Conservation (phyloP, 495 filamentous ascomycete species). For the Aspergillus funiculosus region DNA sequence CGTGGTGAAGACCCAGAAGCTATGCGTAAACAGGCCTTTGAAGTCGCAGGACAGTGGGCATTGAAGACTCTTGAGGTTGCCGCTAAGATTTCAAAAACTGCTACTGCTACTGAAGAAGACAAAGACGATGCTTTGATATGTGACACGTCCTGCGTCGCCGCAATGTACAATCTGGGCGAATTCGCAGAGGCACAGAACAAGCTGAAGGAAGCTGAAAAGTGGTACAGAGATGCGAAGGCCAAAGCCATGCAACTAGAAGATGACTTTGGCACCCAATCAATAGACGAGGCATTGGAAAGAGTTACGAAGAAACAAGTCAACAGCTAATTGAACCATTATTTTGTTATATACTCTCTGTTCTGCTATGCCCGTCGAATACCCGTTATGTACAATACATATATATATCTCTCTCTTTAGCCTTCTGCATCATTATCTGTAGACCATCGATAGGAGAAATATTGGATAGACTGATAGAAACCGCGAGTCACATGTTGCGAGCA, state of each 20-base stretch:
- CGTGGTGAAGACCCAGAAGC: conserved; percentile 43
- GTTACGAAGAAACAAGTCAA: conserved; percentile 34
- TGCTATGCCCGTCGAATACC: too few species aligned
- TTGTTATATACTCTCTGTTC: not conserved
- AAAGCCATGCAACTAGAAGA: conserved; percentile 60
- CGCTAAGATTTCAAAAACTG: conserved; percentile 45
- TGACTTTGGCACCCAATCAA: conserved; percentile 55
- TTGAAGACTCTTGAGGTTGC: conserved; percentile 62
- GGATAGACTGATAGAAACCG: too few species aligned
- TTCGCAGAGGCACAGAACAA: conserved; percentile 68
- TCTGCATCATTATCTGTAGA: too few species aligned
- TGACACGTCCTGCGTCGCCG: conserved; percentile 74
- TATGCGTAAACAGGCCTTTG: conserved; percentile 47
- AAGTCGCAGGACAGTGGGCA: conserved; percentile 66
- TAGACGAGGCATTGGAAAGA: conserved; percentile 44
- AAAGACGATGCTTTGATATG: conserved; percentile 77
- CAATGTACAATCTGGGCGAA: conserved; percentile 81
- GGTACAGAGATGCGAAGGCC: conserved; percentile 54
- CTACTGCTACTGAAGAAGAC: too few species aligned
- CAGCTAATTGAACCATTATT: not conserved
- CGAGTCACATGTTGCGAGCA: too few species aligned
- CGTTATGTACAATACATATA: too few species aligned
- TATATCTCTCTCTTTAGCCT: too few species aligned
- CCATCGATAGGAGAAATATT: too few species aligned
- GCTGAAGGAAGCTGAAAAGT: conserved; percentile 50